These are phyloP conservation scores for Talaromyces piceae DNA, from an alignment of 2,329 filamentous ascomycete genomes.

Conservation along the genomic window DNA sequence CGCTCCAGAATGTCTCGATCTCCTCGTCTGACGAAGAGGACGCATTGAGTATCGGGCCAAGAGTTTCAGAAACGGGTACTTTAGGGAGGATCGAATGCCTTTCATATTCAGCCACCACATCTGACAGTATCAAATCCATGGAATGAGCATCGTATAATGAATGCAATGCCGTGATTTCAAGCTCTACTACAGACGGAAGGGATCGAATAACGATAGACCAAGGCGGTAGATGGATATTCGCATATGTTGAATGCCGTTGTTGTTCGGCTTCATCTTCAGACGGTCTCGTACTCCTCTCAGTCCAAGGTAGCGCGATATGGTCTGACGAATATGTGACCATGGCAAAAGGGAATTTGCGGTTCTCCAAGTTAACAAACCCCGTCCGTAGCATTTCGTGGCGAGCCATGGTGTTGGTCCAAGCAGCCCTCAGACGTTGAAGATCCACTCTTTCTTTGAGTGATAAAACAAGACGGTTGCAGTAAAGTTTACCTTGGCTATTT, in stretches of 20 bases:
- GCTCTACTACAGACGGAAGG: conserved; percentile 15
- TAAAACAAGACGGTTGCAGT: conserved; percentile 66
- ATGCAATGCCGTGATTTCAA: conserved; percentile 61
- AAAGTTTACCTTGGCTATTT: conserved; percentile 58
- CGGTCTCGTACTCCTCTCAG: conserved; percentile 2
- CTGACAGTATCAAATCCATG: conserved; percentile 55
- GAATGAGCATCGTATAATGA: conserved; percentile 80
- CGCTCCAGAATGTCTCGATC: conserved; percentile 55
- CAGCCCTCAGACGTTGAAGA: conserved; percentile 39
- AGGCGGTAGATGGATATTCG: conserved; percentile 47
- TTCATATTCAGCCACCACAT: conserved; percentile 44
- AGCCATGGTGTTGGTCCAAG: conserved; percentile 52
- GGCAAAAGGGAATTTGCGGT: conserved; percentile 56
- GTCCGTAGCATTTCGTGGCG: conserved; percentile 67
- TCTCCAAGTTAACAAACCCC: conserved; percentile 60
- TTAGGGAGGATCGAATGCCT: conserved; percentile 17
- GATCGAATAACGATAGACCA: conserved; percentile 55
- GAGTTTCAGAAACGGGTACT: conserved; percentile 34
- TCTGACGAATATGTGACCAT: conserved; percentile 58
- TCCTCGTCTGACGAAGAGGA: conserved; percentile 19
- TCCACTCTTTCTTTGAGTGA: conserved; percentile 38
- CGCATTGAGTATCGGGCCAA: conserved; percentile 39
- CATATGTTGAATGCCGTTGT: conserved; percentile 27
- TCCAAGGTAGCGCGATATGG: conserved; percentile 34
- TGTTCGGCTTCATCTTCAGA: neutral